phyloP scores from a whole-genome alignment of 2,329 filamentous ascomycete species.

The Fusarium equiseti region DNA sequence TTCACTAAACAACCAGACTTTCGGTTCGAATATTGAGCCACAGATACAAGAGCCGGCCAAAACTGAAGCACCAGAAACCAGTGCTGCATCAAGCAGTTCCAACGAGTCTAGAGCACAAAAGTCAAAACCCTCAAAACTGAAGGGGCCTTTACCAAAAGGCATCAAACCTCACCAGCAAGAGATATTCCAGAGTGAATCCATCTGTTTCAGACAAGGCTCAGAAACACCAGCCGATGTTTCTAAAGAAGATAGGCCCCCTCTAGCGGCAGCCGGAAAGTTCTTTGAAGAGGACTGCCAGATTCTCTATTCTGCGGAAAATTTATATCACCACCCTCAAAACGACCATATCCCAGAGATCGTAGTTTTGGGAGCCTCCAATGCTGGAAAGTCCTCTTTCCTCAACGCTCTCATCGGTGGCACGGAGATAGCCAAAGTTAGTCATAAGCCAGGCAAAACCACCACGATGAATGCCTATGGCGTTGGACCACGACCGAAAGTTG shows the following conservation, averaged over 20 bases:
- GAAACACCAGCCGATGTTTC: slow-evolving; percentile 24
- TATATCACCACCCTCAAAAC: slow-evolving; percentile 64
- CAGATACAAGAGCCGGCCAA: neutral
- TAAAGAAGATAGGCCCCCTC: slow-evolving; percentile 42
- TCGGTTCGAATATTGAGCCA: neutral
- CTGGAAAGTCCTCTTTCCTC: slow-evolving; percentile 89
- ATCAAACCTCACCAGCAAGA: slow-evolving; percentile 40
- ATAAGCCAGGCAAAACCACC: slow-evolving; percentile 64
- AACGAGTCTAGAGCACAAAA: slow-evolving; percentile 2
- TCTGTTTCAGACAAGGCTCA: slow-evolving; percentile 33
- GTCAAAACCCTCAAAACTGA: slow-evolving; percentile 16
- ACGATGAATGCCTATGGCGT: slow-evolving; percentile 69
- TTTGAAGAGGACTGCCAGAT: slow-evolving; percentile 53
- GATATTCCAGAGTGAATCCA: slow-evolving; percentile 40
- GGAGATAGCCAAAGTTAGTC: slow-evolving; percentile 62
- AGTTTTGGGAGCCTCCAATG: slow-evolving; percentile 88
- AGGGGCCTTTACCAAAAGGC: slow-evolving; percentile 21
- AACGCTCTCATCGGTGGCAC: slow-evolving; percentile 76
- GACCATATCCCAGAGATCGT: slow-evolving; percentile 72
- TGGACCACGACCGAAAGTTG: slow-evolving; percentile 55
- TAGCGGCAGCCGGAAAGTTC: slow-evolving; percentile 50
- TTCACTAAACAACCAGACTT: neutral
- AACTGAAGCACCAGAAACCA: neutral
- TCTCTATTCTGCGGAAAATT: slow-evolving; percentile 63
- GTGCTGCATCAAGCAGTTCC: neutral